Percentiles rank a stretch among this genome's conserved stretches.
These are phyloP conservation scores for Parasarocladium wereldwijsianum DNA, from an alignment of 2,329 filamentous ascomycete genomes.

Conservation along the genomic window DNA sequence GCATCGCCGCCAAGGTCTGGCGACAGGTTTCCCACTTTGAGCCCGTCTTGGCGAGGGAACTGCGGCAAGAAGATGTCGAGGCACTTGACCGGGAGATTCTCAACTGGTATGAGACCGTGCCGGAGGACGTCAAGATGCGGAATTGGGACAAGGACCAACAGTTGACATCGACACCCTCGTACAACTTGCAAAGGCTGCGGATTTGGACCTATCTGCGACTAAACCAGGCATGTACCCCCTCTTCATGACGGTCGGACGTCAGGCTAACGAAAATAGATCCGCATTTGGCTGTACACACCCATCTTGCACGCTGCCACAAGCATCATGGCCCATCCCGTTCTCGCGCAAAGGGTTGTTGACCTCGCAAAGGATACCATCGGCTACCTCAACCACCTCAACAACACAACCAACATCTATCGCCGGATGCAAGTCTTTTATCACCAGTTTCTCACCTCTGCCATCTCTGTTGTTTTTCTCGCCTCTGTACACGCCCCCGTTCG, in stretches of 20 bases:
- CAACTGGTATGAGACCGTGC: constrained; percentile 74
- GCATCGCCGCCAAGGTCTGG: constrained; percentile 78
- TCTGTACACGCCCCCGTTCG: constrained; percentile 60
- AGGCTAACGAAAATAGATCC: constrained; percentile 33
- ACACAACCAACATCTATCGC: constrained; percentile 56
- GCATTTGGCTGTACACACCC: constrained; percentile 77
- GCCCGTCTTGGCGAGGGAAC: constrained; percentile 41
- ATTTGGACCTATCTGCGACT: constrained; percentile 75
- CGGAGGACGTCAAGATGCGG: constrained; percentile 39
- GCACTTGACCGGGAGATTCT: constrained; percentile 72
- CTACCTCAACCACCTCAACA: constrained; percentile 56
- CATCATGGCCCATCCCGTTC: constrained; percentile 60
- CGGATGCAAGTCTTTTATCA: constrained; percentile 65
- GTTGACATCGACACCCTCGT: constrained; percentile 40
- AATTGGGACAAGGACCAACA: constrained; percentile 40
- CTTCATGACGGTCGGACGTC: not conserved
- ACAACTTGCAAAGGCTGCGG: constrained; percentile 58
- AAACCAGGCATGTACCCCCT: constrained; percentile 46
- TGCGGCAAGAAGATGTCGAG: constrained; percentile 61
- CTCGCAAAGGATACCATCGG: constrained; percentile 65
- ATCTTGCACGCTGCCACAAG: constrained; percentile 73
- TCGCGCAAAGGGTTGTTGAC: constrained; percentile 61
- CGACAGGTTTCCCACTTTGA: constrained; percentile 59
- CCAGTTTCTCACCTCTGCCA: constrained; percentile 61
- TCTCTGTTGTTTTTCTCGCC: constrained; percentile 63